These are phyloP conservation scores for Plicaturopsis crispa DNA, from an alignment of 768 basidiomycete species.

Conservation along the genomic window DNA sequence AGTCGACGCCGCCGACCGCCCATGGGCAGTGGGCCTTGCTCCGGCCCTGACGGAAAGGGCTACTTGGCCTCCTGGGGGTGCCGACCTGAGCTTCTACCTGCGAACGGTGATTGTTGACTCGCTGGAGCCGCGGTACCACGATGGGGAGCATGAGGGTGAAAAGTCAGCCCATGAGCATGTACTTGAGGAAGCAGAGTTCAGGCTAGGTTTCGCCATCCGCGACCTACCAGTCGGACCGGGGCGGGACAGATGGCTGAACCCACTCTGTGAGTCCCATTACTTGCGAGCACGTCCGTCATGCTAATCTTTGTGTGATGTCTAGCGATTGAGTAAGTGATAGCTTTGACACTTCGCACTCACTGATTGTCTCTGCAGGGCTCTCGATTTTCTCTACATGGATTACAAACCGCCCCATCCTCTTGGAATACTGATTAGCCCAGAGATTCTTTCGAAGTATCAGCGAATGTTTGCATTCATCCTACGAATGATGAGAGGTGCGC, in stretches of 20 bases:
- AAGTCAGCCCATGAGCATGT: slow-evolving; percentile 9
- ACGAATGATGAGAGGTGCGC: slow-evolving; percentile 67
- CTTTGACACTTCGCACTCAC: not conserved
- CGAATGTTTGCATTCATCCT: slow-evolving; percentile 75
- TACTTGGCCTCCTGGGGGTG: slow-evolving; percentile 83
- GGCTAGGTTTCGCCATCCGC: slow-evolving; percentile 79
- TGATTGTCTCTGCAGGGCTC: slow-evolving; percentile 39
- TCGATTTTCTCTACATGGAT: slow-evolving; percentile 87
- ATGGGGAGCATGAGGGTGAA: slow-evolving; percentile 13
- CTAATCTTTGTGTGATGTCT: not conserved
- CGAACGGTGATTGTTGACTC: slow-evolving; percentile 83
- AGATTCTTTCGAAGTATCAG: slow-evolving; percentile 79
- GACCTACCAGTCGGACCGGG: slow-evolving; percentile 60
- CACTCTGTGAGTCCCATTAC: slow-evolving; percentile 51
- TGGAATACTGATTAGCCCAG: slow-evolving; percentile 61
- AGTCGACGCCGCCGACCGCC: slow-evolving; percentile 12
- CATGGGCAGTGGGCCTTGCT: slow-evolving; percentile 69
- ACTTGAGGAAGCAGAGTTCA: slow-evolving; percentile 59
- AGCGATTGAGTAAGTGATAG: slow-evolving; percentile 26
- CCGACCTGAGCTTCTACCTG: slow-evolving; percentile 77
- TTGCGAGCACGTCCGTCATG: not conserved
- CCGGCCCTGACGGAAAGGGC: slow-evolving; percentile 63
- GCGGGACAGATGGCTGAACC: slow-evolving; percentile 74
- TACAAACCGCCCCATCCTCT: slow-evolving; percentile 84
- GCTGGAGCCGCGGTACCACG: slow-evolving; percentile 29